Conservation (phyloP, 2,329 filamentous ascomycete species). For the Claviceps maximensis region DNA sequence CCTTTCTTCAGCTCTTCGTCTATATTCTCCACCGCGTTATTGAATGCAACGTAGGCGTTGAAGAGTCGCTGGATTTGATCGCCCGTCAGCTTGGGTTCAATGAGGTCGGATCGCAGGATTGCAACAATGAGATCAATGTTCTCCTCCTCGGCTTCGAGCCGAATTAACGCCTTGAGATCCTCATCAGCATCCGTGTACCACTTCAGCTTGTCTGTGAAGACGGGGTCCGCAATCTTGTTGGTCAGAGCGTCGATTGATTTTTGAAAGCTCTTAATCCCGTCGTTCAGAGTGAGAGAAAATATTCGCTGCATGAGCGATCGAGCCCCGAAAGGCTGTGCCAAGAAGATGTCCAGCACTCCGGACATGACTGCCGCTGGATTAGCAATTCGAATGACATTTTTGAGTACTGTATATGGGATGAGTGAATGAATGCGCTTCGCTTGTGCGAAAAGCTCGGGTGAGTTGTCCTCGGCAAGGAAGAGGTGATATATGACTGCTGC, state of each 20-base stretch:
- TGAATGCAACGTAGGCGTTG: conserved; percentile 94
- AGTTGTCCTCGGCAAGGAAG: conserved; percentile 96
- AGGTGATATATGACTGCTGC: conserved; percentile 94
- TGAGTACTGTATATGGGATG: conserved; percentile 83
- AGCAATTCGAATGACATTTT: conserved; percentile 92
- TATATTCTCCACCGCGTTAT: conserved; percentile 80
- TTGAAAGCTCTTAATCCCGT: conserved; percentile 79
- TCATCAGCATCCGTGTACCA: conserved; percentile 66
- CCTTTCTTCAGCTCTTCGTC: conserved; percentile 82
- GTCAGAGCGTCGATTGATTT: conserved; percentile 70
- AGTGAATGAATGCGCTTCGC: conserved; percentile 88
- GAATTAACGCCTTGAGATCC: conserved; percentile 57
- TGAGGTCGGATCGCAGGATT: conserved; percentile 65
- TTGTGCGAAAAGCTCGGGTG: conserved; percentile 88
- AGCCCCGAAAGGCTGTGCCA: conserved; percentile 86
- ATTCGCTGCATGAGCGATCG: conserved; percentile 88
- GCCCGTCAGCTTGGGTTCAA: conserved; percentile 56
- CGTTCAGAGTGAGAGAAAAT: conserved; percentile 80
- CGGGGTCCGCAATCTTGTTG: conserved; percentile 65
- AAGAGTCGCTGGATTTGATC: conserved; percentile 75
- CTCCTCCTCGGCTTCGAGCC: conserved; percentile 59
- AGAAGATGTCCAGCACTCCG: conserved; percentile 85
- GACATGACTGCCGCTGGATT: conserved; percentile 97
- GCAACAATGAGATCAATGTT: conserved; percentile 75
- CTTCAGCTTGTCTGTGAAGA: conserved; percentile 70